These are phyloP conservation scores for Macadamia integrifolia DNA, from an alignment of 164 flowering plant genomes.

Conservation along the genomic window DNA sequence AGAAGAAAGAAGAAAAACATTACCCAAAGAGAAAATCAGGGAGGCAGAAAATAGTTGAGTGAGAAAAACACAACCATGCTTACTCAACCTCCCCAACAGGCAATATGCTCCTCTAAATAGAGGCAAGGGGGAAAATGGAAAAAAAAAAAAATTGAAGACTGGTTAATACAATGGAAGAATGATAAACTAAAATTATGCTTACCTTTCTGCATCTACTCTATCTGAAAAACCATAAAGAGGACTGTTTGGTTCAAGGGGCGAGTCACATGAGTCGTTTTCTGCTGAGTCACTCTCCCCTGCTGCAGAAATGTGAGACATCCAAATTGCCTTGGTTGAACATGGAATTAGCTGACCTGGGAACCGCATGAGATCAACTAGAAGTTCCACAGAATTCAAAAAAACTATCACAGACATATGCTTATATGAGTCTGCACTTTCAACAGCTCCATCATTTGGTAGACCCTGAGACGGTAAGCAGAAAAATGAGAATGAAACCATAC, in stretches of 20 bases:
- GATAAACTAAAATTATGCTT: conserved; percentile 6
- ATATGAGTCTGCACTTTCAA: conserved; percentile 64
- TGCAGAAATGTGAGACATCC: conserved; percentile 81
- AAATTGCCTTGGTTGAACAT: conserved; percentile 71
- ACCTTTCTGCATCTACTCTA: conserved; percentile 70
- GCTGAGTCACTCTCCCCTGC: conserved; percentile 99
- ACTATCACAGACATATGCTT: conserved; percentile 93
- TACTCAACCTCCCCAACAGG: no score
- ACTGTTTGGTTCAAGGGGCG: conserved; percentile 98
- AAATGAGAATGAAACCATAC: background rate
- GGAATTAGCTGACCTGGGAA: conserved; percentile 94
- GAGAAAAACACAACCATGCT: no score
- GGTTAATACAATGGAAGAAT: background rate
- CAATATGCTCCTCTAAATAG: background rate
- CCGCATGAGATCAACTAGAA: conserved; percentile 91
- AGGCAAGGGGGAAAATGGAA: background rate
- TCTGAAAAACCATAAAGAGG: conserved; percentile 83
- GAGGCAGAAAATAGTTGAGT: no score
- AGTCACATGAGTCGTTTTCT: conserved; percentile 98
- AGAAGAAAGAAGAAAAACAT: no score
- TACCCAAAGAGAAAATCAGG: no score
- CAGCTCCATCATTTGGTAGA: conserved; percentile 64
- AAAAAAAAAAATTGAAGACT: background rate
- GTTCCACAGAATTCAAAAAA: conserved; percentile 75
- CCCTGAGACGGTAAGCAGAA: conserved; percentile 45